A percentile compares a stretch with the other conserved stretches of the same genome.
Conservation (phyloP, 805 yeast genomes). For the Saturnispora ahearnii region DNA sequence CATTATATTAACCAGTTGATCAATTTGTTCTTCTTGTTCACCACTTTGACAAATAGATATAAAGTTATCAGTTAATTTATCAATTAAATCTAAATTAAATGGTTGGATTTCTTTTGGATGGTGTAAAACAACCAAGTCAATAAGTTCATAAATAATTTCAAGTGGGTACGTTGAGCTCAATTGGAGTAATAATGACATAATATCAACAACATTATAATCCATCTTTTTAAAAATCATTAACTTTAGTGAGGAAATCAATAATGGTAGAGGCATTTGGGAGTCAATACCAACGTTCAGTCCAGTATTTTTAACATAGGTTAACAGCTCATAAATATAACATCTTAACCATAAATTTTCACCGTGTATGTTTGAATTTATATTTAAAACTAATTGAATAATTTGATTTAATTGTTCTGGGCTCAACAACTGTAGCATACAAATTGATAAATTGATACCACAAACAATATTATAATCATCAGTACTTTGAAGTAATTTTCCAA, state of each 20-base stretch:
- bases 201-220: slow-evolving; percentile 17
- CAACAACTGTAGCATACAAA: background rate
- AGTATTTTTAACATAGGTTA: slow-evolving; percentile 6
- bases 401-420: background rate
- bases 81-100: slow-evolving; percentile 64
- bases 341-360: slow-evolving; percentile 10
- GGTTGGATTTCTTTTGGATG: slow-evolving; percentile 85
- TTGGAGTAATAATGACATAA: slow-evolving; percentile 66
- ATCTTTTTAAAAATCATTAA: slow-evolving; percentile 4
- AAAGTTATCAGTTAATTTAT: slow-evolving; percentile 64
- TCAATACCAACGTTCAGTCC: slow-evolving; percentile 4
- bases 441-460: slow-evolving; percentile 10
- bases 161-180: slow-evolving; percentile 70
- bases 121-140: slow-evolving; percentile 88
- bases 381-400: background rate
- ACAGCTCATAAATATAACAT: slow-evolving; percentile 10
- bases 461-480: background rate
- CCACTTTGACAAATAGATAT: slow-evolving; percentile 43
- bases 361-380: background rate
- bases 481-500: slow-evolving; percentile 3
- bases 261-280: slow-evolving; percentile 31
- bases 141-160: slow-evolving; percentile 76
- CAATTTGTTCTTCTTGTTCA: slow-evolving; percentile 34
- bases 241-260: slow-evolving; percentile 17
- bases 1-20: slow-evolving; percentile 74